Evolutionary conservation across 805 yeast species (phyloP).

Genomic region (Yamadazyma kitorensis): DNA sequence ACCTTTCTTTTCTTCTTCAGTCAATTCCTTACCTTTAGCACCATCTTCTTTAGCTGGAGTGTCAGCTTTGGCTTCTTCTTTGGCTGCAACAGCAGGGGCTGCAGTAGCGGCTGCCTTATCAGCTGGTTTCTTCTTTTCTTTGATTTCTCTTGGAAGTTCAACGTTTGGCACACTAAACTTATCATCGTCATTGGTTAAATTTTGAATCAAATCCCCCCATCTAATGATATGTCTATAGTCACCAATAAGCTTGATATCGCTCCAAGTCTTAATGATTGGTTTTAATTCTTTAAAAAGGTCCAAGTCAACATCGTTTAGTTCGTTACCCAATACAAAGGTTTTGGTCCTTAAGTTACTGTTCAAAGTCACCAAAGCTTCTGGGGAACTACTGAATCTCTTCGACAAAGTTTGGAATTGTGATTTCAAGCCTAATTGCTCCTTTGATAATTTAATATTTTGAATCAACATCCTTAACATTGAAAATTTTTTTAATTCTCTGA

Average conservation of each 20-base stretch:
- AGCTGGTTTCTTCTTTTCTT: conserved; percentile 54
- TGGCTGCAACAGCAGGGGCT: conserved; percentile 23
- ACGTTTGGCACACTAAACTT: conserved; percentile 58
- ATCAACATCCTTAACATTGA: conserved; percentile 10
- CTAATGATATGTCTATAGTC: conserved; percentile 80
- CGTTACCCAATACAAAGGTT: conserved; percentile 69
- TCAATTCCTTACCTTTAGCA: conserved; percentile 19
- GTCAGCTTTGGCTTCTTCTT: conserved; percentile 36
- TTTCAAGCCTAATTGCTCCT: conserved; percentile 63
- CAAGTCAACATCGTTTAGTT: conserved; percentile 69
- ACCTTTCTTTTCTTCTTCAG: conserved; percentile 43
- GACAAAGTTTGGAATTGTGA: conserved; percentile 80
- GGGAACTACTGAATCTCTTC: conserved; percentile 39
- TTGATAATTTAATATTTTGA: conserved; percentile 14
- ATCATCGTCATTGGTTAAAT: conserved; percentile 48
- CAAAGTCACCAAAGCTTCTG: conserved; percentile 48
- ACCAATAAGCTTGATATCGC: conserved; percentile 52
- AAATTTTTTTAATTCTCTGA: conserved; percentile 8
- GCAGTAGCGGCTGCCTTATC: conserved; percentile 20
- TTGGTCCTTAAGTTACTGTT: conserved; percentile 66
- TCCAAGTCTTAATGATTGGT: conserved; percentile 58
- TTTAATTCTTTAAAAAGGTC: conserved; percentile 63
- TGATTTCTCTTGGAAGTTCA: conserved; percentile 72
- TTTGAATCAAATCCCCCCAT: conserved; percentile 90
- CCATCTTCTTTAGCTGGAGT: conserved; percentile 14